Evolutionary conservation across 371 early-diverging fungal species (phyloP), one percentile per base, ranked within the genome.

Genomic region (Catenaria anguillulae): DNA sequence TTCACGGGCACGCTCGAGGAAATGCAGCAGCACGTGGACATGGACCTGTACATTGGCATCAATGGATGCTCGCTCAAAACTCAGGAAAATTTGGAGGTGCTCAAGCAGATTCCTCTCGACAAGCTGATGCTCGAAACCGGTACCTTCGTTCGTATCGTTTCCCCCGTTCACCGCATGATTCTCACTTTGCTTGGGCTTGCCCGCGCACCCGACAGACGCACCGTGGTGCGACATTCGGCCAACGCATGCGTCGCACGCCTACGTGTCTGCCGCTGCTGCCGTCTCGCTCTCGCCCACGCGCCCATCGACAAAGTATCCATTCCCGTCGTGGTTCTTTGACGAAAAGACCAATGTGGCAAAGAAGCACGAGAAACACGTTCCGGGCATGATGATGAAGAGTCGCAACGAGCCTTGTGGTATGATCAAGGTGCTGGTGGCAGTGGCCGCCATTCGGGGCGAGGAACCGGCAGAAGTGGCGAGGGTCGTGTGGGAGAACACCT

Each of bases 41-140:
- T 90, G 56, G 95, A 78, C n/a, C 73, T 94, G 36, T 92, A 84
- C 70, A 93, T 99, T 70, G 97, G 98, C 29, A 78, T 99, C 66
- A 99, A 98, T 69, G 99, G 99, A 15, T 95, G 96, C 66, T 92
- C 93, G 2, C 70, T 97, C 37, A 95, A 92, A 69, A 92, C 90
- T 0, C 81, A 85, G 55, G 90, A 88, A 37, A 89, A 89, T 65
- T 48, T 93, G 5, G 77, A 84, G 3, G 86, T 89, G 0, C 84
- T 89, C 8, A 80, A 77, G 61, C 69, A 69, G n/a, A 83, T 98
- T 31, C 97, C 98, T 13, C 63, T 82, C 42, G 87, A 94, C 34
- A 71, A 76, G 37, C 65, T 99, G 23, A 79, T 98, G 82, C 64
- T 99, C 56, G 99, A 97, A 73, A 97, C 98, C 29, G 86, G 85